A percentile compares a stretch with the other conserved stretches of the same genome.
These are phyloP conservation scores for Tulasnella sp. DNA, from an alignment of 768 basidiomycete species.

Conservation along the genomic window DNA sequence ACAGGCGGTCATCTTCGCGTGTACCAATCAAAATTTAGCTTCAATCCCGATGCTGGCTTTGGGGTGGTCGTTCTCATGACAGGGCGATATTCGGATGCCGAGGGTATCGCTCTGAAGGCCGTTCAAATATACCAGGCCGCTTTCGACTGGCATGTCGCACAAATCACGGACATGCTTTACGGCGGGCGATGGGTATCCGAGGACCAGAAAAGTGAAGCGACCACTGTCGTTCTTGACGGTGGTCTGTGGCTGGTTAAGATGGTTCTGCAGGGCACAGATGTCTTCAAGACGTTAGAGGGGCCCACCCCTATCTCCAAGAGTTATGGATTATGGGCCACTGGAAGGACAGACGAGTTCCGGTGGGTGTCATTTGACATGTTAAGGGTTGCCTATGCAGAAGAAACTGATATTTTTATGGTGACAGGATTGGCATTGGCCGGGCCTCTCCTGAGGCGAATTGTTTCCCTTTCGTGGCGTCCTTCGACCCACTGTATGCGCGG, in stretches of 20 bases:
- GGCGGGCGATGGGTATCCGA: slow-evolving; percentile 22
- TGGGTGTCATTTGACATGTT: slow-evolving; percentile 14
- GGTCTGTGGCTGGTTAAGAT: slow-evolving; percentile 21
- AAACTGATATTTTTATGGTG: no score
- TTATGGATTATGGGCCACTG: slow-evolving; percentile 23
- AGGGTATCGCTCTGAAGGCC: slow-evolving; percentile 21
- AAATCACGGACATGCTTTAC: slow-evolving; percentile 19
- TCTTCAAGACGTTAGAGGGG: slow-evolving; percentile 21
- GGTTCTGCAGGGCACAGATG: slow-evolving; percentile 20
- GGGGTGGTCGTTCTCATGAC: slow-evolving; percentile 26
- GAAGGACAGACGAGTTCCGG: slow-evolving; percentile 27
- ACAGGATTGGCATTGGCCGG: neutral
- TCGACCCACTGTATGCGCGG: slow-evolving; percentile 1
- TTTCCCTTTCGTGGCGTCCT: neutral
- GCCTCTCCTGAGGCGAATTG: neutral
- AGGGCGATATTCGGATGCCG: slow-evolving; percentile 22
- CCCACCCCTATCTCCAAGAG: slow-evolving; percentile 10
- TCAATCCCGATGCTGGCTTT: slow-evolving; percentile 25
- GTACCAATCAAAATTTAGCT: slow-evolving; percentile 23
- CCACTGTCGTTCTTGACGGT: slow-evolving; percentile 18
- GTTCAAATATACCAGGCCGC: slow-evolving; percentile 26
- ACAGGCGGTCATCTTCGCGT: slow-evolving; percentile 25
- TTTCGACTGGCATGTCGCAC: slow-evolving; percentile 20
- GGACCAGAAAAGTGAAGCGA: slow-evolving; percentile 13
- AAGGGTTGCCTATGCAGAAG: no score